A percentile compares a stretch with the other conserved stretches of the same genome.
These are phyloP conservation scores for Rubia yunnanensis DNA, from an alignment of 257 asterid species.

Conservation along the genomic window DNA sequence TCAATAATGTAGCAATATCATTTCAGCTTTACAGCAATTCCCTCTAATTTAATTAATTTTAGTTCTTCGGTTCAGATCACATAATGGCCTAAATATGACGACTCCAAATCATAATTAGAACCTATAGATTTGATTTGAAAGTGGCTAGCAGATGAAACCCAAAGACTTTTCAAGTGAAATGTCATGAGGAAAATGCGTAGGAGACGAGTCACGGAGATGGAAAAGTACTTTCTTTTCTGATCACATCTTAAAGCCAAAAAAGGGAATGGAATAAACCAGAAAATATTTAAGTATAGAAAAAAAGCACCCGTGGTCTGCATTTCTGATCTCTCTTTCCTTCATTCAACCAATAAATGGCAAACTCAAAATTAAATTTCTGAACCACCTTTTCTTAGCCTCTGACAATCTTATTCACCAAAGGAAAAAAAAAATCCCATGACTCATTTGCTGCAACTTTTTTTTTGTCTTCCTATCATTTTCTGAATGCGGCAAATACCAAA, in stretches of 20 bases:
- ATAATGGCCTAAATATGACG: no score
- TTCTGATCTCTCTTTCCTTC: neutral
- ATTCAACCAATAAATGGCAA: neutral
- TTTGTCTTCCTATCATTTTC: no score
- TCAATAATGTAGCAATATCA: no score
- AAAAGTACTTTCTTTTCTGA: neutral
- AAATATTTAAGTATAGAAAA: neutral
- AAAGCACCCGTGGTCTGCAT: conserved; percentile 1
- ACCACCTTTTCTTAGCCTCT: neutral
- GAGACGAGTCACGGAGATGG: no score
- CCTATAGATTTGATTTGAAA: no score
- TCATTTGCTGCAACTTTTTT: no score
- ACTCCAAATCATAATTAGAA: no score
- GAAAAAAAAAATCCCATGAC: no score
- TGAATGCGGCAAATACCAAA: neutral
- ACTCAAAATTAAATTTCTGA: neutral
- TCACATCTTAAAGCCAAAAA: neutral
- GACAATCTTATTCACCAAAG: neutral
- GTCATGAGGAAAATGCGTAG: no score
- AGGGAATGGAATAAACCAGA: neutral
- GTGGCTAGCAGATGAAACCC: neutral
- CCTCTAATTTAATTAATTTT: no score
- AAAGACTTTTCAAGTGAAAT: neutral
- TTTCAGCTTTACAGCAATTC: no score
- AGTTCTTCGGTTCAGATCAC: no score